These are phyloP conservation scores for Herpetomonas samuelpessoai DNA, from an alignment of 208 protist species.

Conservation along the genomic window DNA sequence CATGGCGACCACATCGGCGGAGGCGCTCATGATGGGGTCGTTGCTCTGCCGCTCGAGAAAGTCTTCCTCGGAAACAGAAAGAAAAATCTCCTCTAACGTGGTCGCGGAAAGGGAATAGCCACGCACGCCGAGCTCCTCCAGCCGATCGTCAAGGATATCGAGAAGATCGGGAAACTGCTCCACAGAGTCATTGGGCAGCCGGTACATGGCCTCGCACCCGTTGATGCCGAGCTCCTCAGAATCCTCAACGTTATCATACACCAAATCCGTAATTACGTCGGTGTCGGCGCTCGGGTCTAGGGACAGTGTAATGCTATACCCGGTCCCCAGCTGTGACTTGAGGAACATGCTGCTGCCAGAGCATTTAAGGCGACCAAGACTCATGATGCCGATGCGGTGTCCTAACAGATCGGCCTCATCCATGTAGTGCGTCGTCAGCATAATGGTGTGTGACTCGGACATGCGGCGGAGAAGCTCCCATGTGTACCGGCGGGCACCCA, in stretches of 20 bases:
- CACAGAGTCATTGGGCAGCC: conserved; percentile 19
- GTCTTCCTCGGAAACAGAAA: conserved; percentile 23
- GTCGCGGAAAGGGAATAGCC: conserved; percentile 26
- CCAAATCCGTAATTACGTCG: conserved; percentile 9
- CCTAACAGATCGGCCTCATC: conserved; percentile 90
- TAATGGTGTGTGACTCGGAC: conserved; percentile 33
- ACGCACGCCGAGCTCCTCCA: conserved; percentile 17
- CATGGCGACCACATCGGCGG: background rate
- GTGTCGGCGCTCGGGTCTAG: conserved; percentile 7
- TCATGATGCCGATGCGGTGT: conserved; percentile 87
- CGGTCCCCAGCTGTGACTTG: conserved; percentile 31
- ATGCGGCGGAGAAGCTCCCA: conserved; percentile 40
- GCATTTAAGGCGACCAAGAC: conserved; percentile 32
- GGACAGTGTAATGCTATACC: conserved; percentile 30
- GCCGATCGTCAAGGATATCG: conserved; percentile 12
- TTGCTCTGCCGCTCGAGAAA: conserved; percentile 3
- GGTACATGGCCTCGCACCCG: conserved; percentile 20
- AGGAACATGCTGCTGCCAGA: conserved; percentile 37
- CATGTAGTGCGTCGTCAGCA: conserved; percentile 85
- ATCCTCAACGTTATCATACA: conserved; percentile 12
- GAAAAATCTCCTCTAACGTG: conserved; percentile 58
- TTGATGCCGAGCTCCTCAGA: conserved; percentile 6
- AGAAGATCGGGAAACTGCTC: conserved; percentile 23
- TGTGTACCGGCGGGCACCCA: conserved; percentile 39
- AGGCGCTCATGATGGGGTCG: conserved; percentile 8